phyloP scores from a whole-genome alignment of 176 grass and related monocot species.

The Zoysia pacifica region DNA sequence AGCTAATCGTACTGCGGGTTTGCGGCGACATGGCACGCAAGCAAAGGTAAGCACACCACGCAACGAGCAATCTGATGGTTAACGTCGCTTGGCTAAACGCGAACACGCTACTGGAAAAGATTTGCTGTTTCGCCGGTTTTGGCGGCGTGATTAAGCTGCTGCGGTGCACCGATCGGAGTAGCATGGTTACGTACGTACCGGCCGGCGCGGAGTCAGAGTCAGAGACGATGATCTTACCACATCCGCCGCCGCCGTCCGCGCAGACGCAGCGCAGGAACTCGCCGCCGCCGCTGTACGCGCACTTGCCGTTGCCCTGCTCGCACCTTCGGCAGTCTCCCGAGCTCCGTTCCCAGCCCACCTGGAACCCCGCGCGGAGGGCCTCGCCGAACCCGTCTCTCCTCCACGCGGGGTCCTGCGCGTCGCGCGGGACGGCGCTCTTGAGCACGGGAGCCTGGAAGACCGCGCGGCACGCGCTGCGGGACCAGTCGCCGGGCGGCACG shows the following conservation, averaged over 20 bases:
- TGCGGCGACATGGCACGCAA: neutral
- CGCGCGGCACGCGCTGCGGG: slow-evolving; percentile 1
- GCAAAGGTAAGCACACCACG: neutral
- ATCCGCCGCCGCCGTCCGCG: slow-evolving; percentile 15
- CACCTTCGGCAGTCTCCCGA: slow-evolving; percentile 21
- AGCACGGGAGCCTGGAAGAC: slow-evolving; percentile 36
- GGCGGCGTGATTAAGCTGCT: neutral
- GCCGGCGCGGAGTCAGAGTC: neutral
- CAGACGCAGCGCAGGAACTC: slow-evolving; percentile 53
- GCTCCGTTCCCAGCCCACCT: slow-evolving; percentile 34
- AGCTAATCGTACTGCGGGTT: neutral
- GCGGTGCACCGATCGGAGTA: neutral
- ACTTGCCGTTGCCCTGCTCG: slow-evolving; percentile 40
- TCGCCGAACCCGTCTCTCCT: slow-evolving; percentile 24
- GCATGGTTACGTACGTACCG: slow-evolving; percentile 15
- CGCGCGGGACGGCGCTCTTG: neutral
- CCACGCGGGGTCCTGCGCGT: slow-evolving; percentile 6
- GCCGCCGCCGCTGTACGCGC: slow-evolving; percentile 31
- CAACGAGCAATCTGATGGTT: neutral
- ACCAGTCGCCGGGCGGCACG: slow-evolving; percentile 31
- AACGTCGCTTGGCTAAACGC: neutral
- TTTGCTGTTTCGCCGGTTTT: neutral
- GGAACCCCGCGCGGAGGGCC: slow-evolving; percentile 45
- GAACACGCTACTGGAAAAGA: too few species aligned
- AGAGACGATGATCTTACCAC: slow-evolving; percentile 13